phyloP scores from a whole-genome alignment of 805 yeast genomes.

The Wickerhamiella bombiphila region DNA sequence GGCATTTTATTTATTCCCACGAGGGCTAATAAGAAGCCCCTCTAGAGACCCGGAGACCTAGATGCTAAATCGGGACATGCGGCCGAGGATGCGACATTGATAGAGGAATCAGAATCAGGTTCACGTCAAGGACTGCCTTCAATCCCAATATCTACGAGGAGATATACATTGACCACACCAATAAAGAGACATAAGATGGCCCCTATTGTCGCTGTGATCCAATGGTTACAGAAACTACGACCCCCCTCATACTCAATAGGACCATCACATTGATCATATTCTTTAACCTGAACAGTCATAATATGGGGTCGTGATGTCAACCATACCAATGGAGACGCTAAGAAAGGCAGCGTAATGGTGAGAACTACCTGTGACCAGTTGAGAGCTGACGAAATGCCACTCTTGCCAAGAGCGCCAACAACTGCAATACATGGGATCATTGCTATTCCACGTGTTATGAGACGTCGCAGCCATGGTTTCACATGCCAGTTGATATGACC shows the following conservation, averaged over 20 bases:
- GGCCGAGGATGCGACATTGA: too few species aligned
- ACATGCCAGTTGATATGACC: slow-evolving; percentile 77
- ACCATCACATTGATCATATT: slow-evolving; percentile 10
- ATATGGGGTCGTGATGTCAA: slow-evolving; percentile 57
- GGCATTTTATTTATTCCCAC: too few species aligned
- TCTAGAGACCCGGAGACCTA: neutral
- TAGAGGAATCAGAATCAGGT: too few species aligned
- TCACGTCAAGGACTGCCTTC: too few species aligned
- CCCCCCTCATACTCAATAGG: slow-evolving; percentile 5
- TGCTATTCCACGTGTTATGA: slow-evolving; percentile 63
- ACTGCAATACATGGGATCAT: slow-evolving; percentile 69
- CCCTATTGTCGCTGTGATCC: slow-evolving; percentile 40
- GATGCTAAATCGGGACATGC: too few species aligned
- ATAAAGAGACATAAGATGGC: slow-evolving; percentile 56
- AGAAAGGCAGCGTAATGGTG: slow-evolving; percentile 67
- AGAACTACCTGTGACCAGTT: slow-evolving; percentile 79
- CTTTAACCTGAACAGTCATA: slow-evolving; percentile 33
- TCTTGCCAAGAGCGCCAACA: slow-evolving; percentile 54
- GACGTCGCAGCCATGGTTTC: slow-evolving; percentile 65
- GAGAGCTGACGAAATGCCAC: slow-evolving; percentile 56
- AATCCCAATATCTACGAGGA: slow-evolving; percentile 35
- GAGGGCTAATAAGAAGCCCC: too few species aligned
- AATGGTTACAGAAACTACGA: slow-evolving; percentile 35
- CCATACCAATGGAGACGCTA: slow-evolving; percentile 72
- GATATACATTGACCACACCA: slow-evolving; percentile 54